Evolutionary conservation across 2,329 filamentous ascomycete species (phyloP), one percentile per base, ranked within the genome.

Genomic region (Simplicillium aogashimaense): DNA sequence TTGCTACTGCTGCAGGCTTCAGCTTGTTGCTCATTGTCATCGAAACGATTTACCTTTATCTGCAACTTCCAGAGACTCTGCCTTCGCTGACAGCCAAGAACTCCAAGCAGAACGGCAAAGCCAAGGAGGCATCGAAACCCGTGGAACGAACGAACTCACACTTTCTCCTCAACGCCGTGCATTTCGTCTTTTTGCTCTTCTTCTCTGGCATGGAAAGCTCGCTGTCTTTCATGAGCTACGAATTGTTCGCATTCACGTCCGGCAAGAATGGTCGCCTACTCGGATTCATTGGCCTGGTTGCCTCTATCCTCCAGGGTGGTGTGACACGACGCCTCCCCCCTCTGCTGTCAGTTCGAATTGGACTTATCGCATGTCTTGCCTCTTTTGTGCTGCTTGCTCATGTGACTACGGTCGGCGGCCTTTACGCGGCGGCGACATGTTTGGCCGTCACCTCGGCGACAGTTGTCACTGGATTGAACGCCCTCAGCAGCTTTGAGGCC

Each of bases 141-240:
- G 43, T 60, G 17, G 62, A 65, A 50, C 71, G 83, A 43, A 94
- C 86, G 3, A 97, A 97, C 63, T 87, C 83, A 3, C 87, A 92
- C 50, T 64, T 77, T 25, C 59, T 94, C 11, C 78, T 98, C 36
- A 95, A 95, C 57, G 64, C 82, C 2, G 81, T 86, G 0, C 92
- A 98, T 61, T 83, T 97, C 54, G 66, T 82, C 36, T 98, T 98
- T 61, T 79, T 98, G 44, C 78, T 98, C 11, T 95, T 95, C 64
- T 98, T 98, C 65, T 95, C 87, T 2, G 92, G 92, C 45, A 90
- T 98, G 83, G 92, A 98, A 58, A 97, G 95, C 61, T 95, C 88
- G 1, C 74, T 98, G 3, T 89, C 92, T 0, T 98, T 98, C 60
- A 89, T 98, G 78, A 97, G 90, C 0, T 94, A 92, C 53, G 90